Conservation (phyloP, 2,329 filamentous ascomycete genomes). For the Trichoderma sp. region DNA sequence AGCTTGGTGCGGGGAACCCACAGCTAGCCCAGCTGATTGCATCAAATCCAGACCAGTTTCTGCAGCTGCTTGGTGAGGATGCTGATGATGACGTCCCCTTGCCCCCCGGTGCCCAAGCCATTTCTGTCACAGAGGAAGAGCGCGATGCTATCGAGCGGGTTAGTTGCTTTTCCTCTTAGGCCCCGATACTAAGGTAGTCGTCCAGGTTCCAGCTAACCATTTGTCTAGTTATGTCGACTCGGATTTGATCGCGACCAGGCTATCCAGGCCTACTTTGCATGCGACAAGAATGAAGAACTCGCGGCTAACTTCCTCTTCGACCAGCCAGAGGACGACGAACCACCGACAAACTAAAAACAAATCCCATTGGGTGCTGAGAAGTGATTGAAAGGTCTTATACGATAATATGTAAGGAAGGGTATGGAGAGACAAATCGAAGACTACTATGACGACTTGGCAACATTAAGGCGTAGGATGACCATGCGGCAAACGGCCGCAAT, state of each 20-base stretch:
- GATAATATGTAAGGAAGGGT: constrained; percentile 26
- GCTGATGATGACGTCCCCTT: constrained; percentile 78
- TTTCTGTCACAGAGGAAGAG: constrained; percentile 92
- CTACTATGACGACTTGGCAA: constrained; percentile 11
- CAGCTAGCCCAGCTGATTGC: constrained; percentile 90
- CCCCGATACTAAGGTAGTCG: neutral
- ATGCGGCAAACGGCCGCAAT: neutral
- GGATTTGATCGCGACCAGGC: constrained; percentile 91
- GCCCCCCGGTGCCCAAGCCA: constrained; percentile 83
- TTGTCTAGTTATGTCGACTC: constrained; percentile 73
- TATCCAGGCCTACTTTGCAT: constrained; percentile 98
- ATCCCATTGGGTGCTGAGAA: neutral
- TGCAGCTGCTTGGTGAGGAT: constrained; percentile 85
- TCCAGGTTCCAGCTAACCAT: constrained; percentile 6
- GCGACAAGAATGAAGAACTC: constrained; percentile 98
- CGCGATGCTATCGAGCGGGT: constrained; percentile 94
- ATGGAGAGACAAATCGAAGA: constrained; percentile 3
- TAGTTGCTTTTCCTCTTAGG: constrained; percentile 31
- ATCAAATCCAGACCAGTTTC: constrained; percentile 87
- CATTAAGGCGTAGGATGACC: neutral
- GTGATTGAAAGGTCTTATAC: constrained; percentile 26
- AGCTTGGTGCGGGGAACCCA: constrained; percentile 91
- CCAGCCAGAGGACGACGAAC: constrained; percentile 81
- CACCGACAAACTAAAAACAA: constrained; percentile 42
- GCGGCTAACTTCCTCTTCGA: constrained; percentile 98